Evolutionary conservation across 2,329 filamentous ascomycete genomes (phyloP).

Genomic region (Ceratocystis destructans): DNA sequence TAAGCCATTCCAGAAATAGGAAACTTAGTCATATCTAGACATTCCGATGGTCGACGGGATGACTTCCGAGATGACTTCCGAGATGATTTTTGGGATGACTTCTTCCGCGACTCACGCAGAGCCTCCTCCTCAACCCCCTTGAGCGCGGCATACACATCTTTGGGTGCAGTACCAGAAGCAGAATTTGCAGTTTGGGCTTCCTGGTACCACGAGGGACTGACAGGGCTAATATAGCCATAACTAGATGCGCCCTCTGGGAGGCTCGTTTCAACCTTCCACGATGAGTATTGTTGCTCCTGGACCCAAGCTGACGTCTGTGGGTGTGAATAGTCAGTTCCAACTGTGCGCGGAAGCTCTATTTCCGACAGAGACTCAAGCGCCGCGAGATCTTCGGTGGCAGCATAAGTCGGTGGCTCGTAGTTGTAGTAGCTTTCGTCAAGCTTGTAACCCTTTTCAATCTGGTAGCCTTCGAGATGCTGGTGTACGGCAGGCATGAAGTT

Average conservation of each 20-base stretch:
- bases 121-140: not conserved
- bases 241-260: not conserved
- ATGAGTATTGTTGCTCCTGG: not conserved
- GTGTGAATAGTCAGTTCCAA: not conserved
- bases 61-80: constrained; percentile 10
- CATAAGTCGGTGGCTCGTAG: not conserved
- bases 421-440: not conserved
- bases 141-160: not conserved
- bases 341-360: not conserved
- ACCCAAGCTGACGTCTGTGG: constrained; percentile 2
- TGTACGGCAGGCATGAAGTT: not conserved
- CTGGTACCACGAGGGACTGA: not conserved
- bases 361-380: constrained; percentile 1
- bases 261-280: not conserved
- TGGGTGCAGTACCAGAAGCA: not conserved
- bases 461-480: not conserved
- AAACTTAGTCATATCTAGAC: not conserved
- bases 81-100: constrained; percentile 10
- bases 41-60: constrained; percentile 8
- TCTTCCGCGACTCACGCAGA: not conserved
- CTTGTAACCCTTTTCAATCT: constrained; percentile 4
- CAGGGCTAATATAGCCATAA: not conserved
- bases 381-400: not conserved
- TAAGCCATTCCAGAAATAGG: not conserved
- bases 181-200: not conserved